These are phyloP conservation scores for Podospora pseudoanserina DNA, from an alignment of 495 filamentous ascomycete genomes.

Conservation along the genomic window DNA sequence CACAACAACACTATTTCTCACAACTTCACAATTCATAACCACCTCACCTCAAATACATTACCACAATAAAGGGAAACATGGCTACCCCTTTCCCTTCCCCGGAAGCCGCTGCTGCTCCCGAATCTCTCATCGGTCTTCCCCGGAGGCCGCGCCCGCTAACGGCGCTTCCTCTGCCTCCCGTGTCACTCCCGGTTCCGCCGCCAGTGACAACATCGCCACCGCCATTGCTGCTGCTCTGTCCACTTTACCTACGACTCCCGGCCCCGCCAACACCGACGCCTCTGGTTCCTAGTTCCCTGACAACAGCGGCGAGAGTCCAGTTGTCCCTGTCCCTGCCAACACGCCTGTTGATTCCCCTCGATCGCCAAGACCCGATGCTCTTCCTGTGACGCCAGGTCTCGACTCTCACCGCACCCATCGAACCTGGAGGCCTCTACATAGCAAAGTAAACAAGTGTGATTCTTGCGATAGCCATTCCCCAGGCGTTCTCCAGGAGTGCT, in stretches of 20 bases:
- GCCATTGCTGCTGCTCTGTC: no score
- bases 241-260: no score
- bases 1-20: no score
- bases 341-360: neutral
- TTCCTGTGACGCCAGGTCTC: neutral
- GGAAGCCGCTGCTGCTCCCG: neutral
- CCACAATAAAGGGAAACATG: neutral
- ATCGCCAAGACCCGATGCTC: neutral
- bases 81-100: neutral
- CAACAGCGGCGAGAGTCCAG: neutral
- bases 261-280: no score
- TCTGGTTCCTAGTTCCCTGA: neutral
- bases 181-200: no score
- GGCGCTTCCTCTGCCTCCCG: neutral
- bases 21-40: neutral
- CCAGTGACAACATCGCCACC: no score
- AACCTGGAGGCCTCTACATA: constrained; percentile 15
- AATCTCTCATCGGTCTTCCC: neutral
- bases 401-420: constrained; percentile 9
- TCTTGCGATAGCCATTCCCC: constrained; percentile 21
- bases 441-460: constrained; percentile 29
- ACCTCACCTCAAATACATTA: neutral
- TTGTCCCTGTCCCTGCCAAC: neutral
- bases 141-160: neutral
- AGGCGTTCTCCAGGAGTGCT: constrained; percentile 17